A percentile compares a stretch with the other conserved stretches of the same genome.
These are phyloP conservation scores for Helianthus annuus DNA, from an alignment of 129 eudicot genomes.

Conservation along the genomic window DNA sequence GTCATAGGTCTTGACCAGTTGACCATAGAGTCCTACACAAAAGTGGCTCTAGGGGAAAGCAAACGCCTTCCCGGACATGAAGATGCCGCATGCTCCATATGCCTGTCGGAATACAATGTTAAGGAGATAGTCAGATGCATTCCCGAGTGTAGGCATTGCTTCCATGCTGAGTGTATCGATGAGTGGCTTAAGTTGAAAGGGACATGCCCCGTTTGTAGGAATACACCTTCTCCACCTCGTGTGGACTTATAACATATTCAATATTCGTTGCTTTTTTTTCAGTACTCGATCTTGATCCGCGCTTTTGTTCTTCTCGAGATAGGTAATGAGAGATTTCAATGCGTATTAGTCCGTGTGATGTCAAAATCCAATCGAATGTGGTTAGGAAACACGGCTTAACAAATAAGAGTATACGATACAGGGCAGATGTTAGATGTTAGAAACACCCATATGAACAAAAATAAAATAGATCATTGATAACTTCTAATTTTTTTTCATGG, in stretches of 20 bases:
- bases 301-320: slow-evolving; percentile 11
- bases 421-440: too few relatives aligned
- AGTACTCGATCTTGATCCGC: background rate
- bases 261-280: slow-evolving; percentile 3
- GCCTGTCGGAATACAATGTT: slow-evolving; percentile 58
- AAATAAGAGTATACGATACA: too few relatives aligned
- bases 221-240: slow-evolving; percentile 53
- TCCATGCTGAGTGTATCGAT: slow-evolving; percentile 73
- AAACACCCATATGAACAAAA: too few relatives aligned
- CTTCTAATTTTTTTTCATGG: too few relatives aligned
- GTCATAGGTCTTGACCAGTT: slow-evolving; percentile 56
- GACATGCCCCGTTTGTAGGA: slow-evolving; percentile 74
- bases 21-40: slow-evolving; percentile 70
- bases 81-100: slow-evolving; percentile 63
- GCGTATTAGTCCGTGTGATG: too few relatives aligned
- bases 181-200: slow-evolving; percentile 71
- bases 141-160: slow-evolving; percentile 77
- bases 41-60: slow-evolving; percentile 71
- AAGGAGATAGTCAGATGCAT: slow-evolving; percentile 57
- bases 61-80: slow-evolving; percentile 64
- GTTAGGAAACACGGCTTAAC: slow-evolving; percentile 48
- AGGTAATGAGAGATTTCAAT: background rate
- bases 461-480: too few relatives aligned
- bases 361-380: background rate
- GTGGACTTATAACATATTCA: slow-evolving; percentile 6